phyloP scores from a whole-genome alignment of 345 rosid species.

The Salix suchowensis region DNA sequence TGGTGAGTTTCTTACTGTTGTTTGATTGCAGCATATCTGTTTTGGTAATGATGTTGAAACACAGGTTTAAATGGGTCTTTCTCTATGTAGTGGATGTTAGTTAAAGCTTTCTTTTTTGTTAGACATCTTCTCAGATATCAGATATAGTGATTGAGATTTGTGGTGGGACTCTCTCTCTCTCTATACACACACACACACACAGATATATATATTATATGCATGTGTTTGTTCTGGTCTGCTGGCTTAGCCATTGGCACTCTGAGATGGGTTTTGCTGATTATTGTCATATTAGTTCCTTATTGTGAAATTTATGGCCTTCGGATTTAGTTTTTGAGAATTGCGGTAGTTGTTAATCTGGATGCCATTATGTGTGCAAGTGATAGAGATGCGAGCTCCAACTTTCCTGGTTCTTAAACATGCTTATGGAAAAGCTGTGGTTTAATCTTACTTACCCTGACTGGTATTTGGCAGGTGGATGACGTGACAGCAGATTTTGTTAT shows the following conservation, averaged over 20 bases:
- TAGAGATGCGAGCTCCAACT: neutral
- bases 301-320: neutral
- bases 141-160: neutral
- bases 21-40: neutral
- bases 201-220: neutral
- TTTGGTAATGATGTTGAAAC: neutral
- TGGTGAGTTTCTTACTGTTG: neutral
- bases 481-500: constrained; percentile 76
- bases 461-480: constrained; percentile 67
- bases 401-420: neutral
- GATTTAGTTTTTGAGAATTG: neutral
- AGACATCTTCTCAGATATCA: neutral
- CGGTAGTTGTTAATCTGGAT: neutral
- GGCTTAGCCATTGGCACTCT: neutral
- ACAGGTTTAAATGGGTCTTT: neutral
- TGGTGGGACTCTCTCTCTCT: neutral
- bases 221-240: neutral
- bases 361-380: neutral
- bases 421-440: neutral
- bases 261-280: neutral
- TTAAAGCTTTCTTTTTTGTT: neutral
- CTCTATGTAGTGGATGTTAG: neutral
- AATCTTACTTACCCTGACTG: constrained; percentile 6
- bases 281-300: neutral
- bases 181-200: too few species aligned